phyloP scores from a whole-genome alignment of 495 filamentous ascomycete genomes.

The Xylaria scruposa region DNA sequence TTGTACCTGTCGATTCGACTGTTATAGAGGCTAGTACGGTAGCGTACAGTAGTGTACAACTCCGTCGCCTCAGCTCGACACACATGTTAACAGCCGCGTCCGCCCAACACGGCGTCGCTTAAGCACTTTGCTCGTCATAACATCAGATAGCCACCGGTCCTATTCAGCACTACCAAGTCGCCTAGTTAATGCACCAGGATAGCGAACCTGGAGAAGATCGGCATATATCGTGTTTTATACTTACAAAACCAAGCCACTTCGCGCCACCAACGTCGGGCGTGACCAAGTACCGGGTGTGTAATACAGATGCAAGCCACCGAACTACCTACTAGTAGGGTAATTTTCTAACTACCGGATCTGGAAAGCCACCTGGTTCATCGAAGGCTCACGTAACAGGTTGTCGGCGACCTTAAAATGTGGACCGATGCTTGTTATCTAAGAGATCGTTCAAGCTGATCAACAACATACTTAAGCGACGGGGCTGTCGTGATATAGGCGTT shows the following conservation, averaged over 20 bases:
- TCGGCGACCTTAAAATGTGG: slow-evolving; percentile 10
- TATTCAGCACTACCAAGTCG: slow-evolving; percentile 9
- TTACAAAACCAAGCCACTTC: no score
- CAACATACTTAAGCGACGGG: not conserved
- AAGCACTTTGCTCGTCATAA: slow-evolving; percentile 16
- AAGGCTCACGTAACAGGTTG: not conserved
- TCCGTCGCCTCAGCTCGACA: slow-evolving; percentile 18
- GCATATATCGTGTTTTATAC: not conserved
- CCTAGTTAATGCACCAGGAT: not conserved
- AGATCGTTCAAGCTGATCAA: not conserved
- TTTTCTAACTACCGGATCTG: not conserved
- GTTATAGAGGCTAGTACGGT: not conserved
- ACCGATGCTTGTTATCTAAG: not conserved
- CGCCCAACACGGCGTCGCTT: slow-evolving; percentile 10
- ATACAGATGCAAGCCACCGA: slow-evolving; percentile 22
- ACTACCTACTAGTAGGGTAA: not conserved
- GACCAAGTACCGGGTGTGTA: slow-evolving; percentile 21
- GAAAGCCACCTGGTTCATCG: not conserved
- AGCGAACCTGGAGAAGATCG: slow-evolving; percentile 18
- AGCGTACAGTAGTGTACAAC: not conserved
- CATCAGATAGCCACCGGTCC: not conserved
- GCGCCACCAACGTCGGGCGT: slow-evolving; percentile 4
- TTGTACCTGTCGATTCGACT: slow-evolving; percentile 3
- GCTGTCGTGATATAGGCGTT: slow-evolving; percentile 1
- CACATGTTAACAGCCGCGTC: slow-evolving; percentile 12